phyloP scores from a whole-genome alignment of 352 stramenopile genomes.

The Pythium dissotocum region DNA sequence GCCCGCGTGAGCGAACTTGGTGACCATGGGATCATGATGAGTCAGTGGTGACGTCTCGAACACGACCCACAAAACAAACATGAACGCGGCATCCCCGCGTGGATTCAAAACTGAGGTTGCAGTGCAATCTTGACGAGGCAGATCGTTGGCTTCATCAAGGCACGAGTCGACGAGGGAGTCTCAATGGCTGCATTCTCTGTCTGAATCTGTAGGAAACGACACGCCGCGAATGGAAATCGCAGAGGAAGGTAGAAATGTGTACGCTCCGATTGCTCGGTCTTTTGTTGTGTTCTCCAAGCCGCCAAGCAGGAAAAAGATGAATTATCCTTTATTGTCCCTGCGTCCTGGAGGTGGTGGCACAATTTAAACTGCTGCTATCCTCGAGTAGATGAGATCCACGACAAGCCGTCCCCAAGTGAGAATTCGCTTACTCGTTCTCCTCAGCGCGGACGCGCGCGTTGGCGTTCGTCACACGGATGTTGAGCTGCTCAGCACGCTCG shows the following conservation, averaged over 20 bases:
- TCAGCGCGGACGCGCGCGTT: conserved; percentile 96
- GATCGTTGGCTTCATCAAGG: too few relatives aligned
- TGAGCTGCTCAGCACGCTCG: conserved; percentile 97
- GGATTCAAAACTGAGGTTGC: neutral
- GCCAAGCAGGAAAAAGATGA: conserved; percentile 39
- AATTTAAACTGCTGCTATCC: conserved; percentile 37
- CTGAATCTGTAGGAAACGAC: too few relatives aligned
- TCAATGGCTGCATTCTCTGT: too few relatives aligned
- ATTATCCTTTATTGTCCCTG: conserved; percentile 33
- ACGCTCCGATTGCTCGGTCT: neutral
- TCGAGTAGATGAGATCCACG: conserved; percentile 32
- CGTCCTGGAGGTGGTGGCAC: conserved; percentile 20
- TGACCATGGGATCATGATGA: neutral
- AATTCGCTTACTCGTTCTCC: conserved; percentile 90
- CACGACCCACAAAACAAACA: neutral
- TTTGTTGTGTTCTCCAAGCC: conserved; percentile 26
- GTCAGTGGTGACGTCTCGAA: neutral
- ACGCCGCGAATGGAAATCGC: too few relatives aligned
- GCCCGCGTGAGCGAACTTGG: neutral
- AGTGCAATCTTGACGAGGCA: too few relatives aligned
- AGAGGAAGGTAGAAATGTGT: too few relatives aligned
- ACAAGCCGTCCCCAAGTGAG: conserved; percentile 20
- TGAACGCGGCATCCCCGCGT: neutral
- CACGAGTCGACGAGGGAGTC: too few relatives aligned
- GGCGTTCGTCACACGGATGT: conserved; percentile 98